Evolutionary conservation across 179 eudicot species (phyloP), one percentile per base, ranked within the genome.

Genomic region (Drosera spatulata): DNA sequence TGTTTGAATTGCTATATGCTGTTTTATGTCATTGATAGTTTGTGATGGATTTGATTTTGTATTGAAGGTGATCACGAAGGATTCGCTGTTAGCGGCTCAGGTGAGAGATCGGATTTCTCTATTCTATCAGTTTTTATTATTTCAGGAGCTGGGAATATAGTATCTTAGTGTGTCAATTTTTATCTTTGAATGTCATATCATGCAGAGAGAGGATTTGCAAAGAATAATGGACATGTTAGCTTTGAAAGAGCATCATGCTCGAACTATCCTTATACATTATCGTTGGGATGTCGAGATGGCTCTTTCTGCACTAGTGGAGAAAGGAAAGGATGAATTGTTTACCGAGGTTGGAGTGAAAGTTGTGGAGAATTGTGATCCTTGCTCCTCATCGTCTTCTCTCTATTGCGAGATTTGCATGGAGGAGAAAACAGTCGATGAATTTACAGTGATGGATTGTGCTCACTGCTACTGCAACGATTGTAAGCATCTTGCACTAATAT

Each of bases 21-120:
- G 33, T 51, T n/a, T 14, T 11, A 51, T 7, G 5, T 6, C 52
- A 51, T 5, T 13, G 4, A 11, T 8, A 51, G 5, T 5, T 51
- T 5, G 39, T 56, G 11, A 22, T 50, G 51, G 5, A 22, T 40
- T 37, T 39, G 15, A 63, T 68, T 3, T 5, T 4, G 39, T 63
- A 6, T 41, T 67, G 66, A 73, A 86, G 95, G 95, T 86, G 63
- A 86, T 86, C 66, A 84, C 73, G 9, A 78, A 71, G 68, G 90
- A 84, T 58, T 75, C 83, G 39, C 87, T 84, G 61, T 66, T 75
- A 61, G 79, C 71, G 50, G 95, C 89, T 38, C 95, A 86, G 86
- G 95, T 86, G 39, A 62, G 57, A 45, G 40, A 3, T 40, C 9
- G 33, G 33, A 22, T 7, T 3, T 60, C 22, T 58, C 55, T 11